Conservation (phyloP, 2,329 filamentous ascomycete species). For the Verticillium nubilum region DNA sequence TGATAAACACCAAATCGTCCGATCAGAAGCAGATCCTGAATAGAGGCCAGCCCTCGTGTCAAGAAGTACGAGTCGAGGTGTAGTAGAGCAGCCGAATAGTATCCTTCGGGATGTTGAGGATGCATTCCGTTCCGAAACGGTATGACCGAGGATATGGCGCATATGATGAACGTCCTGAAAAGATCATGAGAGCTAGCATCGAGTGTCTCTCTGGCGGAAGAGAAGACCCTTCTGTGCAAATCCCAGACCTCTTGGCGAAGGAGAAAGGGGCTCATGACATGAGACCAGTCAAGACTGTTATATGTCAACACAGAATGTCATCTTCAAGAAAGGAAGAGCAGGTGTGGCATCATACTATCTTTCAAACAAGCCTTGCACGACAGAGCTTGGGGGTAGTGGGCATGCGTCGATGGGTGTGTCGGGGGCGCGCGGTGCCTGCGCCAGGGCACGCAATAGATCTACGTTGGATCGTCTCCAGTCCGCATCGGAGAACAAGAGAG, state of each 20-base stretch:
- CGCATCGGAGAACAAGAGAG: constrained; percentile 11
- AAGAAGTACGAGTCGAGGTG: constrained; percentile 23
- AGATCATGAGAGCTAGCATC: constrained; percentile 19
- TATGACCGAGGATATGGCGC: constrained; percentile 28
- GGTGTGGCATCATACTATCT: constrained; percentile 6
- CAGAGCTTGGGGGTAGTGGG: constrained; percentile 4
- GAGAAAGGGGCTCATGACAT: constrained; percentile 20
- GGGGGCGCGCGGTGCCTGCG: constrained; percentile 1
- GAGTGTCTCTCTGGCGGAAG: neutral
- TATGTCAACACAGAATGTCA: neutral
- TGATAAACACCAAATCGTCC: constrained; percentile 36
- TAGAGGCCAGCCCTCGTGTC: constrained; percentile 23
- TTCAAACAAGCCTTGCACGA: constrained; percentile 9
- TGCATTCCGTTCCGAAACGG: constrained; percentile 23
- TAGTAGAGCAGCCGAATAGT: constrained; percentile 29
- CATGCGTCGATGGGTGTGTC: constrained; percentile 3
- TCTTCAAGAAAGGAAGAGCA: neutral
- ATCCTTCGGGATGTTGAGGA: constrained; percentile 31
- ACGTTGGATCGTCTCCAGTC: constrained; percentile 10
- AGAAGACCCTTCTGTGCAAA: constrained; percentile 15
- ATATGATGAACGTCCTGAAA: constrained; percentile 29
- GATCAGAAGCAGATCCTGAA: constrained; percentile 33
- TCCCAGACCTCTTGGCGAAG: constrained; percentile 17
- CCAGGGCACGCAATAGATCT: constrained; percentile 7
- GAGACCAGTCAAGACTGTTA: constrained; percentile 12